Base-by-base conservation (phyloP, 768 basidiomycete genomes). In the Pleurotus platypus region DNA sequence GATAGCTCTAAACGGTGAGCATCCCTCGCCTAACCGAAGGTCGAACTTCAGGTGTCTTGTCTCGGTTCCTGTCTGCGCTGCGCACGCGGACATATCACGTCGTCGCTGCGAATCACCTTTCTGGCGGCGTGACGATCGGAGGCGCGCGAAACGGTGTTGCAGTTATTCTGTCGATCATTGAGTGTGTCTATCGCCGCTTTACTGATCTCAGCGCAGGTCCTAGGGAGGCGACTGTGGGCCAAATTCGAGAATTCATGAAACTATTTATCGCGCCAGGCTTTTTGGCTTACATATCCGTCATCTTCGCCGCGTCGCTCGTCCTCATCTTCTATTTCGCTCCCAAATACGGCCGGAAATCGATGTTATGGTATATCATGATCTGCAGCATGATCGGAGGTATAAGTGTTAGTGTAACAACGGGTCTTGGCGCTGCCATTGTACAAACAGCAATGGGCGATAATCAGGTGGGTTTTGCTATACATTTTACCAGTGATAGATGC, bases 351-450 rank as follows among this genome's bases (percentile, higher is more conserved):
- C 93, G 89, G 72, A 85, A 85, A 73, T 91, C 85, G 66, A 97
- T 98, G 96, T 71, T 98, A 53, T 93, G 91, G 90, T 92, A 96
- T 70, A 95, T 98, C 61, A 77, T 81, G 42, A 91, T 99, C 46
- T 99, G 97, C 72, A 92, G 89, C 61, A 87, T 98, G 81, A 98
- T 99, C 66, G 97, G 97, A 15, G 97, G 97, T 0, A 87, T 96
- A 48, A 91, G 89, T 57, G 93, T 96, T 62, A 92, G 90, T 63
- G 95, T 96, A 55, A 96, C 95, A 12, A 94, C 93, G 30, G 96
- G 97, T 35, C 80, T 98, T 38, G 94, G 97, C 46, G 78, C 92
- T 43, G 89, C 94, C 18, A 97, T 98, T 64, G 87, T 99, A 24
- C 86, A 89, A 49, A 84, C 84, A 42, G 83, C 78, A 4, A 73